Evolutionary conservation across 225 moss, liverwort and hornwort species (phyloP), one percentile per base, ranked within the genome.

Genomic region (Bryum argenteum): DNA sequence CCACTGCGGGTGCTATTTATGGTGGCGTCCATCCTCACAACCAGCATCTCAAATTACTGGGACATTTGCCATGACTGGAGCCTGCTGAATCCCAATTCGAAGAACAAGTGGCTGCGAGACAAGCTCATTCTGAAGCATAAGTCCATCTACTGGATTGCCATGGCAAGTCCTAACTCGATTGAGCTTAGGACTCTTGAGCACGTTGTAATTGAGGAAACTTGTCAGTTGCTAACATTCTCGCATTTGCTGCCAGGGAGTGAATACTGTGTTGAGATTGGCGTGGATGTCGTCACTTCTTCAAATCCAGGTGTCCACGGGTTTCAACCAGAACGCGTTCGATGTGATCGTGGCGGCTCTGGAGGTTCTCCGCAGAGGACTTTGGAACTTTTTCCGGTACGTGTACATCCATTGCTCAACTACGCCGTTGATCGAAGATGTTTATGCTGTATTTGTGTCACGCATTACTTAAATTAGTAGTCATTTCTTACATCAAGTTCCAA

Each of bases 1-100:
- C 23, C 66, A 1, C 66, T 74, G 66, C 58, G 50, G 39, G 51
- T 74, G 24, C 40, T 89, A 54, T 81, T 71, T 44, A 68, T 90
- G 8, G 2, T 87, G 9, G 70, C 89, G 24, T 90, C 90, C 43
- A 54, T 77, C 42, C 54, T 87, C 54, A 91, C 91, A 57, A 94
- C 94, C 17, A 17, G 74, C n/a, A 84, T 79, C 48, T 71, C 88
- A 69, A 75, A 70, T 38, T 91, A 91, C 33, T 93, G 96, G 91
- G 93, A 91, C 79, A 77, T 93, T 24, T 88, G 80, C 14, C 72
- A 89, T 11, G 91, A 96, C 69, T 93, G 93, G 96, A 88, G 93
- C 21, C 79, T 93, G 54, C 86, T 96, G 10, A 80, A 85, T 11
- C 75, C 63, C 61, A 22, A 88, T 0, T 91, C 93, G 3, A 74